Conservation (phyloP, 169 alveolate species). For the Besnoitia besnoiti region DNA sequence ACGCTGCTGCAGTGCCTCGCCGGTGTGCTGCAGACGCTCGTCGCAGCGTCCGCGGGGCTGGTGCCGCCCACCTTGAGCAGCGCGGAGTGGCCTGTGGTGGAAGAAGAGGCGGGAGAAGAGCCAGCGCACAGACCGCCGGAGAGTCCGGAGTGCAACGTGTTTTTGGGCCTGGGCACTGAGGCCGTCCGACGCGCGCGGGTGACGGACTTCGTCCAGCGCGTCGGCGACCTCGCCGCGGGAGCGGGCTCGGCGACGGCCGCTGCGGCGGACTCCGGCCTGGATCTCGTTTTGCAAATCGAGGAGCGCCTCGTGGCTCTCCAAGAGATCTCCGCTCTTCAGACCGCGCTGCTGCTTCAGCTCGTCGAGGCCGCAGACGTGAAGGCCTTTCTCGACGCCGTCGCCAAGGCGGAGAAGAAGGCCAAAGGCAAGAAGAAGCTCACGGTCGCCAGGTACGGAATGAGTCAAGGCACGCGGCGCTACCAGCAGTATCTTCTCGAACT, state of each 20-base stretch:
- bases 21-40: background rate
- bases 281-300: background rate
- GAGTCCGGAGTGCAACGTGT: background rate
- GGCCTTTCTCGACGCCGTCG: constrained; percentile 45
- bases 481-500: background rate
- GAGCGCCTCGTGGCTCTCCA: constrained; percentile 27
- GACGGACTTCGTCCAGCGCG: background rate
- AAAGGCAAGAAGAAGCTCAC: constrained; percentile 44
- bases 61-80: background rate
- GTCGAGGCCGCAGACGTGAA: constrained; percentile 31
- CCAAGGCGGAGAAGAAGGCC: constrained; percentile 17
- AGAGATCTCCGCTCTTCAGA: constrained; percentile 51
- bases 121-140: background rate
- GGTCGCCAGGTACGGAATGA: background rate
- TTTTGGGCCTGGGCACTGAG: background rate
- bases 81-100: background rate
- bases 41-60: background rate
- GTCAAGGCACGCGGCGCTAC: constrained; percentile 32
- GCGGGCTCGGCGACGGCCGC: background rate
- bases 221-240: background rate
- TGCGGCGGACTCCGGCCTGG: background rate
- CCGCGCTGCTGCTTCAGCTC: constrained; percentile 56
- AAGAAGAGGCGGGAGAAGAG: background rate
- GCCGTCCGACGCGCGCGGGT: background rate
- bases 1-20: background rate